phyloP scores from a whole-genome alignment of 257 asterid species.

The Coffea eugenioides region DNA sequence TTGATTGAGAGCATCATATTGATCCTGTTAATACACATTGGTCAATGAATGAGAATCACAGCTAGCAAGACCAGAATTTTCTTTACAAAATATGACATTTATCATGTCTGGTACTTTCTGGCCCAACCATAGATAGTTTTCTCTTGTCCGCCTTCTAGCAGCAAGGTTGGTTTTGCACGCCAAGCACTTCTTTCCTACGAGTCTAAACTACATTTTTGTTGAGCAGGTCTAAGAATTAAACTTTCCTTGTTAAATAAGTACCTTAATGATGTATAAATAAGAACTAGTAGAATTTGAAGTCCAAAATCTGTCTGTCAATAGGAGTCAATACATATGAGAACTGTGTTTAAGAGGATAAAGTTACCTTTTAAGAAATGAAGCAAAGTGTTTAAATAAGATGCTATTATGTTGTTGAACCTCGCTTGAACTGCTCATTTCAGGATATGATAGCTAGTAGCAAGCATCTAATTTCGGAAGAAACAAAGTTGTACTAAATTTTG shows the following conservation, averaged over 20 bases:
- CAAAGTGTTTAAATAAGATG: neutral
- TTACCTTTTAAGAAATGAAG: neutral
- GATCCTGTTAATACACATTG: neutral
- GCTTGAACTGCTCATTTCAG: neutral
- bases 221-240: too few species aligned
- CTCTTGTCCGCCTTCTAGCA: neutral
- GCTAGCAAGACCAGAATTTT: neutral
- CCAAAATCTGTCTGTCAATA: neutral
- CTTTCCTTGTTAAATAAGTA: too few species aligned
- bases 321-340: neutral
- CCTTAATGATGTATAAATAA: neutral
- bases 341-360: neutral
- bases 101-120: neutral
- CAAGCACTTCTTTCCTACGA: neutral
- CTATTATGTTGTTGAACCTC: neutral
- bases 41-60: neutral
- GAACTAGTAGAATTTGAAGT: neutral
- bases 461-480: neutral
- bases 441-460: neutral
- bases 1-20: neutral
- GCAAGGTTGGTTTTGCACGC: neutral
- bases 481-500: neutral
- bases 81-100: neutral
- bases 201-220: neutral
- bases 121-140: neutral